A percentile compares a stretch with the other conserved stretches of the same genome.
phyloP scores from a whole-genome alignment of 768 basidiomycete genomes.

The Leucogyrophana mollusca region DNA sequence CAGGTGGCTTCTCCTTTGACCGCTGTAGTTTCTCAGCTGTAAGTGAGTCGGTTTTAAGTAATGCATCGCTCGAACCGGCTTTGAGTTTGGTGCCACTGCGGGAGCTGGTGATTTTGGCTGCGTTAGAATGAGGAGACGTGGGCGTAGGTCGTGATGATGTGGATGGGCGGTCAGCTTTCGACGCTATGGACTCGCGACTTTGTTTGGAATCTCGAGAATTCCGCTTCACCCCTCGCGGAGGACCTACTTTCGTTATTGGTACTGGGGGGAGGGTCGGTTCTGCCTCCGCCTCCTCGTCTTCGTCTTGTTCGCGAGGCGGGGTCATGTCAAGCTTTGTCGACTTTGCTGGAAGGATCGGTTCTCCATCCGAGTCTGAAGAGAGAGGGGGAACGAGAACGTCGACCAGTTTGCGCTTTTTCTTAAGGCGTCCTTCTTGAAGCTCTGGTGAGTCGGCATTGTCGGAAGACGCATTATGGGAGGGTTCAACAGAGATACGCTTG shows the following conservation, averaged over 20 bases:
- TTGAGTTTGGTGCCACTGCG: too few relatives aligned
- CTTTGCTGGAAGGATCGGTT: not conserved
- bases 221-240: constrained; percentile 22
- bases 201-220: too few relatives aligned
- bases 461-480: not conserved
- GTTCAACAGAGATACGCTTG: constrained; percentile 7
- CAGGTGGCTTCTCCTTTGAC: too few relatives aligned
- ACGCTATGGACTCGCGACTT: not conserved
- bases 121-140: not conserved
- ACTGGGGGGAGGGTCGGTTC: not conserved
- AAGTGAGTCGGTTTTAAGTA: too few relatives aligned
- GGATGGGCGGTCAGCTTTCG: not conserved
- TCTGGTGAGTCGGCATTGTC: not conserved
- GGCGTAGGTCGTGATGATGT: not conserved
- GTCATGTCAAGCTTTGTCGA: not conserved
- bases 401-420: constrained; percentile 18
- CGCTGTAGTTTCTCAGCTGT: too few relatives aligned
- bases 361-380: constrained; percentile 11
- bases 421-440: constrained; percentile 7
- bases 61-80: too few relatives aligned
- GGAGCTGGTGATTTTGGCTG: too few relatives aligned
- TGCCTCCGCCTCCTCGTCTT: constrained; percentile 2
- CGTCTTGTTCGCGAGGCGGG: not conserved
- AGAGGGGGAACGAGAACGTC: constrained; percentile 10
- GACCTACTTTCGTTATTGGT: constrained; percentile 19